These are phyloP conservation scores for Sugiyamaella qingdaonensis DNA, from an alignment of 805 yeast species.

Conservation along the genomic window DNA sequence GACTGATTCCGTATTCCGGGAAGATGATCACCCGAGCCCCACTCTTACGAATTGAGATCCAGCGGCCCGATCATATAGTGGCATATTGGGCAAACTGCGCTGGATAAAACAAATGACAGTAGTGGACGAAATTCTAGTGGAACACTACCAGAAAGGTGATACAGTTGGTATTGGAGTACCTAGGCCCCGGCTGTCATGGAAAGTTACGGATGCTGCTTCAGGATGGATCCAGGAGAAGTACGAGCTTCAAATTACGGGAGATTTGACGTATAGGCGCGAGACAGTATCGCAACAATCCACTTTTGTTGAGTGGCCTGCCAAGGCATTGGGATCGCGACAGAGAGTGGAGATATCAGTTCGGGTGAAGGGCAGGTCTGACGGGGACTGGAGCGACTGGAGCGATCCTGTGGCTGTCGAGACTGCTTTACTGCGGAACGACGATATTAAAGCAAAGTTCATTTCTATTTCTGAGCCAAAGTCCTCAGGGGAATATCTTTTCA, in stretches of 20 bases:
- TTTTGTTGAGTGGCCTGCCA: slow-evolving; percentile 9
- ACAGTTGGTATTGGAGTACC: not conserved
- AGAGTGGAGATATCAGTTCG: slow-evolving; percentile 5
- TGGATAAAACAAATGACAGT: not conserved
- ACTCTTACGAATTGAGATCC: too few species aligned
- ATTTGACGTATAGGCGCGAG: too few species aligned
- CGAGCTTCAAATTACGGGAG: slow-evolving; percentile 2
- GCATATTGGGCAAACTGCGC: too few species aligned
- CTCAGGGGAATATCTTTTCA: not conserved
- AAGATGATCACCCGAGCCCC: too few species aligned
- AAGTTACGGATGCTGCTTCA: not conserved
- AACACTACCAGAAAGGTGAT: not conserved
- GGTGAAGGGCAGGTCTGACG: slow-evolving; percentile 1
- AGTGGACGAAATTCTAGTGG: not conserved
- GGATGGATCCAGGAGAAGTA: slow-evolving; percentile 8
- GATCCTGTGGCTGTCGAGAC: not conserved
- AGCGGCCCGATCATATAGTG: too few species aligned
- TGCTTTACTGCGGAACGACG: slow-evolving; percentile 3
- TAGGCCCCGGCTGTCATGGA: slow-evolving; percentile 11
- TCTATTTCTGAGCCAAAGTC: not conserved
- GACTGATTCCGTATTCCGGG: too few species aligned
- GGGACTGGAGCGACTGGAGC: not conserved
- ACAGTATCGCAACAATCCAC: slow-evolving; percentile 4
- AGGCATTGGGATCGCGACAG: slow-evolving; percentile 3
- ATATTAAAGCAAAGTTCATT: not conserved